Evolutionary conservation across 352 stramenopile species (phyloP), one percentile per base, ranked within the genome.

Genomic region (Pythium grandisporangium): DNA sequence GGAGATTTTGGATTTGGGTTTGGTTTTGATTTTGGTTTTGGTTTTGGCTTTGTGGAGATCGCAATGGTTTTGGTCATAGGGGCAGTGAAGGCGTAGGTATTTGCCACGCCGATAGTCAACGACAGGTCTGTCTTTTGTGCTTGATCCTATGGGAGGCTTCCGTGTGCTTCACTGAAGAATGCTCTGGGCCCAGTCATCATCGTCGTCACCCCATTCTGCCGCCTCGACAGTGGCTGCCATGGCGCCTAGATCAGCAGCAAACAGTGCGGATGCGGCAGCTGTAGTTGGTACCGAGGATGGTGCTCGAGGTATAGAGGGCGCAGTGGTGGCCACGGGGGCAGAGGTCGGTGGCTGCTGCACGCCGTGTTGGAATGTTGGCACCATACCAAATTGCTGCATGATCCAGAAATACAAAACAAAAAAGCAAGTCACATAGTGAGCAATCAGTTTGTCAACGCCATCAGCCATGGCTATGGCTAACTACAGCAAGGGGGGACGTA

Each of bases 351-450:
- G 44, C 25, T 51, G 55, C 54, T 67, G 61, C 29, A 64, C 59
- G 45, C 61, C 70, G 35, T 83, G 80, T 45, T 83, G 81, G 51
- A 91, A 84, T 30, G 59, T 83, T 19, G 74, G 71, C 20, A 88
- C 74, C 71, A 91, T 85, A 5, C 72, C 74, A 45, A 91, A 91
- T 84, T 91, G 72, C 77, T 91, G 34, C 27, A 13, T 17, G n/a
- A 43, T 19, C 11, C 47, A 30, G 58, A 19, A 50, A 42, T 21
- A 48, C n/a, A n/a, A n/a, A 19, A 46, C 10, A 50, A 13, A 16
- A 54, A 2, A 40, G 16, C 22, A 36, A 29, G 29, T 35, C 47
- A 51, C 37, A 27, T 14, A 25, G 42, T n/a, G n/a, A n/a, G n/a
- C n/a, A n/a, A n/a, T n/a, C n/a, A 4, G 34, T 3, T 12, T 30